Evolutionary conservation across 305 asterid species (phyloP).

Genomic region (Fraxinus paxiana): DNA sequence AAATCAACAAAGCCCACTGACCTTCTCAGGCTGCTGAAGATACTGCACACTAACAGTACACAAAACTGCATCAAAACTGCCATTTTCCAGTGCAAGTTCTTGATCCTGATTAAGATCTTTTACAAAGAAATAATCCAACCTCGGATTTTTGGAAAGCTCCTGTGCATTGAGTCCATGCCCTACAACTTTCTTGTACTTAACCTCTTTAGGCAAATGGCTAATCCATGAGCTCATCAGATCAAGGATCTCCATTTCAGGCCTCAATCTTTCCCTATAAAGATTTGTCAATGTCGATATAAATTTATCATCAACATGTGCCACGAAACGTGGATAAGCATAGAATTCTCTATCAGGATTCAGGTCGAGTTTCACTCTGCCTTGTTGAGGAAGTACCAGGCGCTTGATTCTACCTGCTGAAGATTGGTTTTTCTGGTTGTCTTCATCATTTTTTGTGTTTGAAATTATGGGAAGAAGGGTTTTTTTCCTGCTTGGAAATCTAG

Average conservation of each 20-base stretch:
- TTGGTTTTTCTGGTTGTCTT: conserved; percentile 2
- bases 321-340: conserved; percentile 63
- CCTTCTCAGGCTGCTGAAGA: conserved; percentile 85
- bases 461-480: conserved; percentile 1
- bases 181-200: conserved; percentile 57
- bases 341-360: conserved; percentile 52
- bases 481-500: conserved; percentile 5
- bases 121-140: conserved; percentile 65
- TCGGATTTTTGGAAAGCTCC: conserved; percentile 64
- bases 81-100: conserved; percentile 37
- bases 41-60: conserved; percentile 92
- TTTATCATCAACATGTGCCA: conserved; percentile 58
- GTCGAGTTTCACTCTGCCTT: conserved; percentile 65
- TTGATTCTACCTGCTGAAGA: conserved; percentile 51
- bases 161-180: conserved; percentile 85
- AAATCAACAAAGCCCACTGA: conserved; percentile 2
- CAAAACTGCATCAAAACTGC: conserved; percentile 64
- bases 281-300: conserved; percentile 52
- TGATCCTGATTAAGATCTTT: conserved; percentile 74
- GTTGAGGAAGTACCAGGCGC: conserved; percentile 52
- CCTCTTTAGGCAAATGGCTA: conserved; percentile 71
- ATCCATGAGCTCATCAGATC: conserved; percentile 88
- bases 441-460: background rate
- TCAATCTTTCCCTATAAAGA: conserved; percentile 46
- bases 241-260: conserved; percentile 65